These are phyloP conservation scores for Trametes sanguinea DNA, from an alignment of 768 basidiomycete species.

Conservation along the genomic window DNA sequence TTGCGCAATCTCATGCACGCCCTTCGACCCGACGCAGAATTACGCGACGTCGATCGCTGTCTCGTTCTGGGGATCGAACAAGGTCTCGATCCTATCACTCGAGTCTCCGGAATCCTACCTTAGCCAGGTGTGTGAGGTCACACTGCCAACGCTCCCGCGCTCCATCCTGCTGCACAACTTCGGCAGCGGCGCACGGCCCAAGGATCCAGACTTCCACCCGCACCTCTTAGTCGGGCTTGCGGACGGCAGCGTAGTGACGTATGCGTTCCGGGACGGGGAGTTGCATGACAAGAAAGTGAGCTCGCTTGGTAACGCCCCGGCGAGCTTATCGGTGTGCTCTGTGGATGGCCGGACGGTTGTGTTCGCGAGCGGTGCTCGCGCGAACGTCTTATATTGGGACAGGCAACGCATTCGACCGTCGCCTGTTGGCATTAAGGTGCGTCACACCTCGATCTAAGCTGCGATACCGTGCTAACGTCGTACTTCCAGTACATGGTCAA, in stretches of 20 bases:
- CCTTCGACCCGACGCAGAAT: slow-evolving; percentile 48
- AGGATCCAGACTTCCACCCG: slow-evolving; percentile 42
- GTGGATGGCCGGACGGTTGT: slow-evolving; percentile 58
- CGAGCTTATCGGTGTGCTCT: slow-evolving; percentile 55
- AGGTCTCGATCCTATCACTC: slow-evolving; percentile 56
- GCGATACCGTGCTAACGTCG: background rate
- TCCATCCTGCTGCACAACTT: slow-evolving; percentile 62
- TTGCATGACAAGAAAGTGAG: slow-evolving; percentile 57
- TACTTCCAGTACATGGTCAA: slow-evolving; percentile 46
- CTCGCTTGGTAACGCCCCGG: slow-evolving; percentile 67
- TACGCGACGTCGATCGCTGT: slow-evolving; percentile 57
- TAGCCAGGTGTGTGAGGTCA: slow-evolving; percentile 37
- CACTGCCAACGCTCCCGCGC: slow-evolving; percentile 47
- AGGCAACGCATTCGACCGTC: slow-evolving; percentile 65
- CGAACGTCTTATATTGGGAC: slow-evolving; percentile 70
- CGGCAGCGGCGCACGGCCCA: slow-evolving; percentile 40
- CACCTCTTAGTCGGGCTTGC: slow-evolving; percentile 74
- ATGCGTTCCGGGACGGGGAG: slow-evolving; percentile 39
- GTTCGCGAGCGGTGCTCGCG: slow-evolving; percentile 71
- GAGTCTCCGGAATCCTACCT: slow-evolving; percentile 30
- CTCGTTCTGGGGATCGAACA: slow-evolving; percentile 76
- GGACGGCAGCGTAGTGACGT: slow-evolving; percentile 70
- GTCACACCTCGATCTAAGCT: background rate
- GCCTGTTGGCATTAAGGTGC: slow-evolving; percentile 70
- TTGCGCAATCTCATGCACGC: slow-evolving; percentile 68